Conservation (phyloP, 768 basidiomycete species). For the Kockovaella imperatae region DNA sequence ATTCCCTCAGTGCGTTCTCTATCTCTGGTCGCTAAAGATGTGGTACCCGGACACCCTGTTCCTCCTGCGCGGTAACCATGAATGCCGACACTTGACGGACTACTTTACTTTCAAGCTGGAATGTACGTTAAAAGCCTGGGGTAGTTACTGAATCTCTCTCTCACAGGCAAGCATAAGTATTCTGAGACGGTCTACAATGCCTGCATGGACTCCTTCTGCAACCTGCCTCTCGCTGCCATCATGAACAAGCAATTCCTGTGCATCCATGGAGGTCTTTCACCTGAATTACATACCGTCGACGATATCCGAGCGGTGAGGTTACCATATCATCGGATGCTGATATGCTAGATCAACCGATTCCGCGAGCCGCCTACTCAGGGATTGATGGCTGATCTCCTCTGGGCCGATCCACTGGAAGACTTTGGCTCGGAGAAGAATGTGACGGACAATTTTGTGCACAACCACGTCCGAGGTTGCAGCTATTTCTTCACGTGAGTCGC, state of each 20-base stretch:
- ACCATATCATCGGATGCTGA: neutral
- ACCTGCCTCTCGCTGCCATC: slow-evolving; percentile 85
- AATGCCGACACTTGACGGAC: slow-evolving; percentile 95
- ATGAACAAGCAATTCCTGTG: slow-evolving; percentile 99
- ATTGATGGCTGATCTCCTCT: slow-evolving; percentile 96
- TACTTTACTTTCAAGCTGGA: slow-evolving; percentile 99
- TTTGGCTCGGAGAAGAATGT: slow-evolving; percentile 84
- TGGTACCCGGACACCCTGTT: slow-evolving; percentile 98
- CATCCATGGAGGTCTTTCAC: slow-evolving; percentile 93
- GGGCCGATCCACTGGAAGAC: slow-evolving; percentile 97
- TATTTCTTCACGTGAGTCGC: slow-evolving; percentile 85
- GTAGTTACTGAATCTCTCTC: neutral
- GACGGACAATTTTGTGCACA: slow-evolving; percentile 82
- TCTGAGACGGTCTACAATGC: slow-evolving; percentile 93
- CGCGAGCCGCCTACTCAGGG: slow-evolving; percentile 95
- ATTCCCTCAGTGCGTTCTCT: slow-evolving; percentile 73
- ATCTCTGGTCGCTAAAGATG: slow-evolving; percentile 97
- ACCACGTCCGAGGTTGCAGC: slow-evolving; percentile 92
- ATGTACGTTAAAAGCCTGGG: slow-evolving; percentile 54
- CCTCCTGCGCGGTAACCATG: slow-evolving; percentile 94
- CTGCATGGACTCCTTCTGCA: slow-evolving; percentile 96
- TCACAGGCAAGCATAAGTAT: slow-evolving; percentile 93
- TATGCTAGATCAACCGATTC: slow-evolving; percentile 82
- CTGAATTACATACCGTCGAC: slow-evolving; percentile 89
- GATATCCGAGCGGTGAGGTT: slow-evolving; percentile 72